phyloP scores from a whole-genome alignment of 257 asterid species.

The Solanum boliviense region DNA sequence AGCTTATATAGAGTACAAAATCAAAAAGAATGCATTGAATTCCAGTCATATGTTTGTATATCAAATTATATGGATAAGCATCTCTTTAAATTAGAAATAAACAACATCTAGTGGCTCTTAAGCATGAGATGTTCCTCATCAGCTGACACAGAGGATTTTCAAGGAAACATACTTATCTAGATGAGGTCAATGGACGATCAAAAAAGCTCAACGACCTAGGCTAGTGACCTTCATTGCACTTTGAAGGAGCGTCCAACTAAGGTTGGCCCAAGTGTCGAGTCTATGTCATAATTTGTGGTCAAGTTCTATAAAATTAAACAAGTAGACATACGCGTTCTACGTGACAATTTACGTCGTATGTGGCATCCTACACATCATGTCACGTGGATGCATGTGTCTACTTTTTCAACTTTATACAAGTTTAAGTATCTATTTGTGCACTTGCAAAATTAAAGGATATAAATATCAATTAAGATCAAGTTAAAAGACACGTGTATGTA shows the following conservation, averaged over 20 bases:
- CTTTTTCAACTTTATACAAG: too few relatives aligned
- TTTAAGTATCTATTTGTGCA: too few relatives aligned
- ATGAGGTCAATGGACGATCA: conserved; percentile 15
- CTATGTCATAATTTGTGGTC: too few relatives aligned
- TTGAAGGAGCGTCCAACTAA: not conserved
- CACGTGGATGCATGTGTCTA: not conserved
- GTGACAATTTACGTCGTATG: not conserved
- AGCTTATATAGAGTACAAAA: not conserved
- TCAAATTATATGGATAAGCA: not conserved
- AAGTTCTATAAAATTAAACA: too few relatives aligned
- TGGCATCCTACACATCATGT: not conserved
- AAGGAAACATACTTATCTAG: conserved; percentile 15
- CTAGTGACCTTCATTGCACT: not conserved
- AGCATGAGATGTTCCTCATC: not conserved
- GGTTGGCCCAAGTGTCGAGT: not conserved
- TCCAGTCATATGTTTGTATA: too few relatives aligned
- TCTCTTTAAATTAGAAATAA: too few relatives aligned
- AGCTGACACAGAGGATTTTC: not conserved
- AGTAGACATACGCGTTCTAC: too few relatives aligned
- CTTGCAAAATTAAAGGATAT: too few relatives aligned
- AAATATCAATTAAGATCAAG: not conserved
- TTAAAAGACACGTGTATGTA: too few relatives aligned
- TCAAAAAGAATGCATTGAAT: not conserved
- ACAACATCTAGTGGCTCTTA: not conserved
- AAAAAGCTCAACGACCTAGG: not conserved